These are phyloP conservation scores for Phytophthora palmivora DNA, from an alignment of 352 stramenopile genomes.

Conservation along the genomic window DNA sequence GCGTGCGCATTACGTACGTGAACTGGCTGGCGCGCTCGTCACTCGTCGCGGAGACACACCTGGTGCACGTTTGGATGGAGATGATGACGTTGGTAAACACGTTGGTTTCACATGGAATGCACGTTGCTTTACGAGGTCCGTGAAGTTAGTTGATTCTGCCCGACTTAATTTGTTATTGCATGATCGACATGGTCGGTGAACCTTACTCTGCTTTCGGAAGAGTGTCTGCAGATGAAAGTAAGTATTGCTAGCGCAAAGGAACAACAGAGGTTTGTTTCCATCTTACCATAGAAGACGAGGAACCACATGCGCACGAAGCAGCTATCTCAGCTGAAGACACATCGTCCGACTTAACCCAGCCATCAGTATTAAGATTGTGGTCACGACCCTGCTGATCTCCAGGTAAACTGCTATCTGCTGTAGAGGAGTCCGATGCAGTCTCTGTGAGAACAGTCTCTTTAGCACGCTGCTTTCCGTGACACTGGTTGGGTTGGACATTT, in stretches of 20 bases:
- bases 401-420: not conserved
- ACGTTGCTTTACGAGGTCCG: conserved; percentile 64
- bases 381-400: conserved; percentile 2
- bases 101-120: conserved; percentile 61
- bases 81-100: conserved; percentile 31
- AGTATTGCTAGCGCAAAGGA: not conserved
- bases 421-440: conserved; percentile 15
- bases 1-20: conserved; percentile 30
- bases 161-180: conserved; percentile 1
- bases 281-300: conserved; percentile 31
- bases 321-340: conserved; percentile 11
- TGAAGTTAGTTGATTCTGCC: conserved; percentile 35
- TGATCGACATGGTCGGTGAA: conserved; percentile 33
- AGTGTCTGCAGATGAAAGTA: conserved; percentile 21
- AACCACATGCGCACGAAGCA: conserved; percentile 26
- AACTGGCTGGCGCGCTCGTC: conserved; percentile 31
- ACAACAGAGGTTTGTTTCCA: not conserved
- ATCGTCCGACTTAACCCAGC: conserved; percentile 13
- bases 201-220: conserved; percentile 30
- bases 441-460: conserved; percentile 30
- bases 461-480: conserved; percentile 1
- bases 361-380: not conserved
- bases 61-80: conserved; percentile 27
- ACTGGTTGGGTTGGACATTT: conserved; percentile 1
- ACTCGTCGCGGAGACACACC: conserved; percentile 32